phyloP scores from a whole-genome alignment of 2,329 filamentous ascomycete genomes.

The Myrmaecium sp. region DNA sequence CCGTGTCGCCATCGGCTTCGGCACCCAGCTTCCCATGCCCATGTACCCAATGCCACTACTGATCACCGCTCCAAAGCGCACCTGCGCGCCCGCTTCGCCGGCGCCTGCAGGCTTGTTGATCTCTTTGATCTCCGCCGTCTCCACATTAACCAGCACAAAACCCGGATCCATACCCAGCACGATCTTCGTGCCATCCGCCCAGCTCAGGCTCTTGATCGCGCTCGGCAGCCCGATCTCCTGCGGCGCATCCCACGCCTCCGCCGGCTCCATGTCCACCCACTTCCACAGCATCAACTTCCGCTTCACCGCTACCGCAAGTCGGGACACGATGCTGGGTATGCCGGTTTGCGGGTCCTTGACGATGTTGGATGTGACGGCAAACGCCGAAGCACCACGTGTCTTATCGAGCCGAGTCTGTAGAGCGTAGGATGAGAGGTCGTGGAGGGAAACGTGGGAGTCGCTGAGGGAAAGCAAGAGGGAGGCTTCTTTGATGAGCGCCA shows the following conservation, averaged over 20 bases:
- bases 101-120: constrained; percentile 62
- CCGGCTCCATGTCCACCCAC: constrained; percentile 89
- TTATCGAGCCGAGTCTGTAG: constrained; percentile 63
- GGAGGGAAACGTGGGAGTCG: constrained; percentile 73
- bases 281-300: constrained; percentile 78
- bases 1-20: constrained; percentile 72
- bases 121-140: constrained; percentile 56
- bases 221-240: constrained; percentile 66
- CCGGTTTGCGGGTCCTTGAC: constrained; percentile 74
- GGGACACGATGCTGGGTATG: constrained; percentile 82
- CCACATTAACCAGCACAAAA: constrained; percentile 76
- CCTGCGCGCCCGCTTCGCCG: constrained; percentile 45
- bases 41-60: constrained; percentile 91
- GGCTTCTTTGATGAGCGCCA: constrained; percentile 90
- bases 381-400: constrained; percentile 76
- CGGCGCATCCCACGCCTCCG: constrained; percentile 49
- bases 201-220: constrained; percentile 74
- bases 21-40: constrained; percentile 80
- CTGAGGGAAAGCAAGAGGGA: constrained; percentile 82
- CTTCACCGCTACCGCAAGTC: constrained; percentile 85
- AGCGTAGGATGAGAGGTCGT: constrained; percentile 75
- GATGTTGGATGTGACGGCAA: constrained; percentile 90
- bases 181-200: constrained; percentile 74
- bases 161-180: constrained; percentile 83
- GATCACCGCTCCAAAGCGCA: constrained; percentile 67